These are phyloP conservation scores for Exophiala sideris DNA, from an alignment of 2,329 filamentous ascomycete genomes.

Conservation along the genomic window DNA sequence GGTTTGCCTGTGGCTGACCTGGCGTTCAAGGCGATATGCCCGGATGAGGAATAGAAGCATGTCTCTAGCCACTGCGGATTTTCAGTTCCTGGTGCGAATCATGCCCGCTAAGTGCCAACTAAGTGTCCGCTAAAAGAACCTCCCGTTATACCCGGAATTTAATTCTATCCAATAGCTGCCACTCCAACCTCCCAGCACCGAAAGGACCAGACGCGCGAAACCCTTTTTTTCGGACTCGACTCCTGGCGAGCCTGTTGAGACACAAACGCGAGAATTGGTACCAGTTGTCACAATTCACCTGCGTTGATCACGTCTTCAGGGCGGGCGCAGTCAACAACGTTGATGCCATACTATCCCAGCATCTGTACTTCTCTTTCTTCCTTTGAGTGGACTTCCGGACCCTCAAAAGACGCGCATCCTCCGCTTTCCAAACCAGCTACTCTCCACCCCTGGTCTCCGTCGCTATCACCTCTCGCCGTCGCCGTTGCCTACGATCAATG, in stretches of 20 bases:
- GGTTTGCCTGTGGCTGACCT: neutral
- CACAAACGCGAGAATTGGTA: no score
- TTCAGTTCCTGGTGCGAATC: neutral
- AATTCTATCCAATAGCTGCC: neutral
- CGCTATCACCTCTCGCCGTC: neutral
- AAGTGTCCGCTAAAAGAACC: neutral
- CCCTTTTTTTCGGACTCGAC: no score
- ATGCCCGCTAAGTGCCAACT: neutral
- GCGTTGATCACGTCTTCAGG: no score
- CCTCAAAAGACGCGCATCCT: neutral
- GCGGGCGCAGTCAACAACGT: no score
- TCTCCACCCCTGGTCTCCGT: neutral
- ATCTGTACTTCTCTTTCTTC: neutral
- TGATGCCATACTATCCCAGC: no score
- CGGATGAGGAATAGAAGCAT: neutral
- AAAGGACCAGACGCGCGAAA: no score
- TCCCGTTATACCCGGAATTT: neutral
- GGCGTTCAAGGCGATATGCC: neutral
- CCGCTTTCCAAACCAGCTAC: neutral
- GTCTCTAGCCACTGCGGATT: no score
- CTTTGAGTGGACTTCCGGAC: neutral
- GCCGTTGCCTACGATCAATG: neutral
- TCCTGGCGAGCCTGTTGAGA: no score
- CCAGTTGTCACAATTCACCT: no score
- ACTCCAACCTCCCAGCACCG: neutral